Percentiles rank a stretch among this genome's conserved stretches.
Conservation (phyloP, 345 rosid genomes). For the Brassica nigra region DNA sequence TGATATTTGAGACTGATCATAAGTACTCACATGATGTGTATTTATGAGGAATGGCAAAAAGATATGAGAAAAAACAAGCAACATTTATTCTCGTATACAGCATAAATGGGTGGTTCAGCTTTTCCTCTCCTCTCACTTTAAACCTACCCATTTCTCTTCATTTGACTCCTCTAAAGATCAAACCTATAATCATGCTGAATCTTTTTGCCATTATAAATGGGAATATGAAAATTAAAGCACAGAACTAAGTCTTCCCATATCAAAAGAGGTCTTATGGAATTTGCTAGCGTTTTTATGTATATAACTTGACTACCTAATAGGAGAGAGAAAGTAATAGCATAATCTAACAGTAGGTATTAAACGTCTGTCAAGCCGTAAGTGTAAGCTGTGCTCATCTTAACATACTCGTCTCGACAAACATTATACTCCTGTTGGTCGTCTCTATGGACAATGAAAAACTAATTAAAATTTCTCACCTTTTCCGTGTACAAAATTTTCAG, state of each 20-base stretch:
- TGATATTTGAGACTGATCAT: conserved; percentile 35
- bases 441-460: neutral
- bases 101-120: conserved; percentile 40
- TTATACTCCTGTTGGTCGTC: neutral
- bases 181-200: neutral
- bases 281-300: neutral
- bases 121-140: conserved; percentile 25
- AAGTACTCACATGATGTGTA: conserved; percentile 32
- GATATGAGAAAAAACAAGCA: neutral
- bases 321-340: neutral
- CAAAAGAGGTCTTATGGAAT: neutral
- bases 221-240: neutral
- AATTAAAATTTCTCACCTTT: neutral
- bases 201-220: neutral
- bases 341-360: neutral
- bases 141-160: conserved; percentile 28
- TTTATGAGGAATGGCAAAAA: conserved; percentile 35
- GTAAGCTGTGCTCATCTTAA: neutral
- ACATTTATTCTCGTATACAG: conserved; percentile 43
- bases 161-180: conserved; percentile 22
- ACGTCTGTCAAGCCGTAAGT: neutral
- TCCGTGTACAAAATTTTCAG: neutral
- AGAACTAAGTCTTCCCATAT: neutral
- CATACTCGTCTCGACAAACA: neutral
- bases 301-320: neutral